Evolutionary conservation across 2,329 filamentous ascomycete species (phyloP).

Genomic region (Fusarium piperis): DNA sequence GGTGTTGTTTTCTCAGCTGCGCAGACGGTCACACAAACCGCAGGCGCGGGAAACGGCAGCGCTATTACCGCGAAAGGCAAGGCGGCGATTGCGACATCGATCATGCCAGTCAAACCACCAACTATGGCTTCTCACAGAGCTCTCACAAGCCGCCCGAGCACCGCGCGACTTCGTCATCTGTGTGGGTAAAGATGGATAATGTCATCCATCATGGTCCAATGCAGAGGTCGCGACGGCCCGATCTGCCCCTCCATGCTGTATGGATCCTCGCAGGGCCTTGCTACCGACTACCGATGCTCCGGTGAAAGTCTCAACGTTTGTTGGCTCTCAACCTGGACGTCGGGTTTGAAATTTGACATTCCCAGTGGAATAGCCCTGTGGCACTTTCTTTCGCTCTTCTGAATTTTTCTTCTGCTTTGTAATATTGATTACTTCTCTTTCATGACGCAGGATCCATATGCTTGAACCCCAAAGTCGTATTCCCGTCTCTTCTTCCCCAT

Average conservation of each 20-base stretch:
- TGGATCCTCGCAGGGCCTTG: background rate
- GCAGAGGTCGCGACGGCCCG: slow-evolving; percentile 20
- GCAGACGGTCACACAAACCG: background rate
- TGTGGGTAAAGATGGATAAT: slow-evolving; percentile 24
- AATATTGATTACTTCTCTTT: background rate
- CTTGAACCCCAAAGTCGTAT: background rate
- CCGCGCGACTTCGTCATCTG: slow-evolving; percentile 21
- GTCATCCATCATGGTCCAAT: background rate
- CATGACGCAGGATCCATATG: background rate
- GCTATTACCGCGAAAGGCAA: slow-evolving; percentile 36
- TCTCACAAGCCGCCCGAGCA: slow-evolving; percentile 22
- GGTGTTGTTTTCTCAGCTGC: background rate
- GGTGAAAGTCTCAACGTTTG: background rate
- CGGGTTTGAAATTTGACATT: background rate
- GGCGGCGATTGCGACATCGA: slow-evolving; percentile 42
- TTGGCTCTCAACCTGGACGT: background rate
- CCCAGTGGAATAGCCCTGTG: slow-evolving; percentile 4
- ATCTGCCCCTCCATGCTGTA: slow-evolving; percentile 13
- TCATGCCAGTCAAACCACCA: slow-evolving; percentile 26
- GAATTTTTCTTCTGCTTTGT: background rate
- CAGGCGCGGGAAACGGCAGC: slow-evolving; percentile 13
- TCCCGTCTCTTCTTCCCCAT: background rate
- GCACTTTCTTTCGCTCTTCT: background rate
- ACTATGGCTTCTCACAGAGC: slow-evolving; percentile 19
- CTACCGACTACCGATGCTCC: slow-evolving; percentile 30